phyloP scores from a whole-genome alignment of 805 yeast species.

The Pichia cephalocereana region DNA sequence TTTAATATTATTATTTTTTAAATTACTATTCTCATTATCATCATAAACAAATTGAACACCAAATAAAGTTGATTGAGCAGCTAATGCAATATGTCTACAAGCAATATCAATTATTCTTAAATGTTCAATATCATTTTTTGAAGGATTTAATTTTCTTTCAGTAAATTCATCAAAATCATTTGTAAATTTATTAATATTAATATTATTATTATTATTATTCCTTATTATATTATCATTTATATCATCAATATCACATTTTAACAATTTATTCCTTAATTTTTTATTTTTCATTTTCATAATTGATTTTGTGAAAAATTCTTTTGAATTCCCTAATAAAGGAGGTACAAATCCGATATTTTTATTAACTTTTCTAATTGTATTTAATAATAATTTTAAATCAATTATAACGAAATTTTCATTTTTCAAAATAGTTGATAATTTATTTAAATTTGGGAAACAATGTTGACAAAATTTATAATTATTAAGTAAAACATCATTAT shows the following conservation, averaged over 20 bases:
- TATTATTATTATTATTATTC: background rate
- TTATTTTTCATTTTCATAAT: background rate
- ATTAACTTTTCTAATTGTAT: slow-evolving; percentile 49
- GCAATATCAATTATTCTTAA: slow-evolving; percentile 64
- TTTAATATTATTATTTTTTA: background rate
- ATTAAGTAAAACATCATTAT: slow-evolving; percentile 32
- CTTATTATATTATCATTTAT: background rate
- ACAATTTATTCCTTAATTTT: slow-evolving; percentile 2
- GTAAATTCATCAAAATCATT: too few species aligned
- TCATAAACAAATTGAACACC: slow-evolving; percentile 4
- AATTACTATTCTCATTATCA: too few species aligned
- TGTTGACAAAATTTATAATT: slow-evolving; percentile 45
- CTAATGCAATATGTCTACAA: slow-evolving; percentile 74
- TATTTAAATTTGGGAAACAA: slow-evolving; percentile 40
- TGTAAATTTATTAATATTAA: background rate
- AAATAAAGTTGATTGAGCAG: slow-evolving; percentile 37
- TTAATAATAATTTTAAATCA: slow-evolving; percentile 35
- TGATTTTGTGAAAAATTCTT: background rate
- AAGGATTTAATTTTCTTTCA: slow-evolving; percentile 21
- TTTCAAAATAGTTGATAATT: slow-evolving; percentile 12
- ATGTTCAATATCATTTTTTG: slow-evolving; percentile 61
- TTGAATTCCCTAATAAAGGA: slow-evolving; percentile 28
- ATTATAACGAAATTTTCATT: slow-evolving; percentile 30
- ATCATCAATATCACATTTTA: background rate
- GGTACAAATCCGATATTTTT: slow-evolving; percentile 47